These are phyloP conservation scores for Amphirosellinia nigrospora DNA, from an alignment of 495 filamentous ascomycete genomes.

Conservation along the genomic window DNA sequence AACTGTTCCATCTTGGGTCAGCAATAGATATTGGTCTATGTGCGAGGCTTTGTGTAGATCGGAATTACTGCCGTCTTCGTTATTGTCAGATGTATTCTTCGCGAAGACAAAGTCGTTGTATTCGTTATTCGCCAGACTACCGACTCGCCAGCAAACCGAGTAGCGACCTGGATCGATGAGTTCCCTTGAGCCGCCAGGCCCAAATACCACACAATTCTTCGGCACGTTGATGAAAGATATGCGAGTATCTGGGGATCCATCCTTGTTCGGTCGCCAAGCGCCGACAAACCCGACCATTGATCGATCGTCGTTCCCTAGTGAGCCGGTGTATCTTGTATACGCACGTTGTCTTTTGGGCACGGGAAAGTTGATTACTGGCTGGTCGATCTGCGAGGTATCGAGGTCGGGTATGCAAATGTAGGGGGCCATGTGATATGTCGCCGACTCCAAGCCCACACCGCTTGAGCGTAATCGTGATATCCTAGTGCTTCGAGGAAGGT, in stretches of 20 bases:
- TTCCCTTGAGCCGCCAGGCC: slow-evolving; percentile 9
- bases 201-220: not conserved
- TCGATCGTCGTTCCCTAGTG: not conserved
- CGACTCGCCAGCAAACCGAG: not conserved
- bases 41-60: too few species aligned
- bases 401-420: not conserved
- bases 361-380: not conserved
- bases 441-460: not conserved
- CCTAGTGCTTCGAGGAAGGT: slow-evolving; percentile 12
- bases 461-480: not conserved
- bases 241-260: slow-evolving; percentile 8
- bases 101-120: slow-evolving; percentile 17
- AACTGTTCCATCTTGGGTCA: not conserved
- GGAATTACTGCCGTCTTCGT: too few species aligned
- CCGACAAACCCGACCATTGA: not conserved
- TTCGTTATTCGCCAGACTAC: not conserved
- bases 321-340: not conserved
- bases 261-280: not conserved
- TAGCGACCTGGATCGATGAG: not conserved
- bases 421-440: slow-evolving; percentile 13
- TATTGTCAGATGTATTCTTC: not conserved
- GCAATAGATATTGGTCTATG: not conserved
- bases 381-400: not conserved
- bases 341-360: too few species aligned
- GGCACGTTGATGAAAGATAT: slow-evolving; percentile 8